These are phyloP conservation scores for Penicillium nordicum DNA, from an alignment of 2,329 filamentous ascomycete genomes.

Conservation along the genomic window DNA sequence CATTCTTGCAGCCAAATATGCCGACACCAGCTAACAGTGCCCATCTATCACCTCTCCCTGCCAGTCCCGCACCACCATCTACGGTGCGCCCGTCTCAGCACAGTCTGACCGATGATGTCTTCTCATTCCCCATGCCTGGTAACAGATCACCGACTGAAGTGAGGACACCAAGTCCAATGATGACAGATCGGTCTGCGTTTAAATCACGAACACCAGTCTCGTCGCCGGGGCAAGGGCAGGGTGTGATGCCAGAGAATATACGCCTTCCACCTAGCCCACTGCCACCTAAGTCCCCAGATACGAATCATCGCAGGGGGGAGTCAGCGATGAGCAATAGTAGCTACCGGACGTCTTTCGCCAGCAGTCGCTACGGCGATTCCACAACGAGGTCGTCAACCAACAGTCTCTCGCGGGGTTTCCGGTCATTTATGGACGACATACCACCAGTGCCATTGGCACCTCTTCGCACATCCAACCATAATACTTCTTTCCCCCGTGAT, in stretches of 20 bases:
- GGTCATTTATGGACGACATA: constrained; percentile 31
- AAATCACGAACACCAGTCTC: constrained; percentile 22
- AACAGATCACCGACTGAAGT: constrained; percentile 25
- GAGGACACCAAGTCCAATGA: constrained; percentile 22
- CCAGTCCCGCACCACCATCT: constrained; percentile 47
- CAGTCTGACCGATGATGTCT: constrained; percentile 41
- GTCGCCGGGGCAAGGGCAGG: constrained; percentile 12
- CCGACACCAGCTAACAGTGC: constrained; percentile 63
- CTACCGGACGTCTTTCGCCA: constrained; percentile 41
- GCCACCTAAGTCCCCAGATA: constrained; percentile 14
- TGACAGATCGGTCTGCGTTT: constrained; percentile 12
- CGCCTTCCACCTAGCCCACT: constrained; percentile 21
- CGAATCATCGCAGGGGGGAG: constrained; percentile 16
- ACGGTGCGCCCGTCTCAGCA: constrained; percentile 36
- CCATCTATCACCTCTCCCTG: constrained; percentile 62
- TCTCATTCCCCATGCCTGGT: constrained; percentile 51
- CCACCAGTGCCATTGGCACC: constrained; percentile 33
- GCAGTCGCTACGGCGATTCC: constrained; percentile 37
- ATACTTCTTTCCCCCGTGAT: constrained; percentile 21
- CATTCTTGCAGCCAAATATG: constrained; percentile 52
- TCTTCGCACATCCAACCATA: constrained; percentile 20
- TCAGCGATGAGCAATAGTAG: constrained; percentile 39
- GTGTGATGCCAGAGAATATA: constrained; percentile 19
- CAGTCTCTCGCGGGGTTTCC: constrained; percentile 30
- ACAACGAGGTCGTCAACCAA: constrained; percentile 35